phyloP scores from a whole-genome alignment of 306 rosid genomes.

The Luffa aegyptiaca region DNA sequence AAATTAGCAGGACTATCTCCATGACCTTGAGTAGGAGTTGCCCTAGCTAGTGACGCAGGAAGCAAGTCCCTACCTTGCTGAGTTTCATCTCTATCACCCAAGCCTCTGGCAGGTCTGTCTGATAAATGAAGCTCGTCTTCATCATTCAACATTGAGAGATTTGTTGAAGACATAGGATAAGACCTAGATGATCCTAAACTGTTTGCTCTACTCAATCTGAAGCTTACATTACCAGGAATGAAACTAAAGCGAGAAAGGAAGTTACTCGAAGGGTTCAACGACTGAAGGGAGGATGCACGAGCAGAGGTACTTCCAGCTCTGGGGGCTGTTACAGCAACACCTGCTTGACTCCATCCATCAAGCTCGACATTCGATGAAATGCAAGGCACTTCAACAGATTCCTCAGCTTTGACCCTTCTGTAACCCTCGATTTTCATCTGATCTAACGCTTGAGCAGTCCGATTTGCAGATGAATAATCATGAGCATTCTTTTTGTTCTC shows the following conservation, averaged over 20 bases:
- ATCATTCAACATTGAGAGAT: conserved; percentile 40
- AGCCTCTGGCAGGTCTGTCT: conserved; percentile 21
- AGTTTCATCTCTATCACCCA: conserved; percentile 35
- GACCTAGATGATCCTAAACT: conserved; percentile 84
- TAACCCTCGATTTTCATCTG: conserved; percentile 38
- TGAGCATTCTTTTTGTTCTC: conserved; percentile 39
- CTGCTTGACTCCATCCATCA: conserved; percentile 47
- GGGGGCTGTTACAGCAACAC: conserved; percentile 26
- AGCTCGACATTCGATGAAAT: conserved; percentile 37
- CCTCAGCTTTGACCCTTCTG: conserved; percentile 40
- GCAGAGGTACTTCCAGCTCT: conserved; percentile 50
- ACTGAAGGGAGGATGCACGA: conserved; percentile 35
- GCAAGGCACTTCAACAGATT: conserved; percentile 36
- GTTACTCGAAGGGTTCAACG: conserved; percentile 56
- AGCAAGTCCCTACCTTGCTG: conserved; percentile 29
- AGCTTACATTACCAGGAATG: conserved; percentile 74
- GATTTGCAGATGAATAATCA: conserved; percentile 29
- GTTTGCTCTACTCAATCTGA: conserved; percentile 78
- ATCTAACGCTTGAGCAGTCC: conserved; percentile 31
- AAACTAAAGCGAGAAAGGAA: conserved; percentile 83
- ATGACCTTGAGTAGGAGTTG: conserved; percentile 24
- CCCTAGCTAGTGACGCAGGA: conserved; percentile 28
- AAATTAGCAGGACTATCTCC: conserved; percentile 38
- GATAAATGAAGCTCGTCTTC: conserved; percentile 51
- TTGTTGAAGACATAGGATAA: conserved; percentile 50